Percentiles rank a stretch among this genome's conserved stretches.
These are phyloP conservation scores for Euphorbia lathyris DNA, from an alignment of 345 rosid genomes.

Conservation along the genomic window DNA sequence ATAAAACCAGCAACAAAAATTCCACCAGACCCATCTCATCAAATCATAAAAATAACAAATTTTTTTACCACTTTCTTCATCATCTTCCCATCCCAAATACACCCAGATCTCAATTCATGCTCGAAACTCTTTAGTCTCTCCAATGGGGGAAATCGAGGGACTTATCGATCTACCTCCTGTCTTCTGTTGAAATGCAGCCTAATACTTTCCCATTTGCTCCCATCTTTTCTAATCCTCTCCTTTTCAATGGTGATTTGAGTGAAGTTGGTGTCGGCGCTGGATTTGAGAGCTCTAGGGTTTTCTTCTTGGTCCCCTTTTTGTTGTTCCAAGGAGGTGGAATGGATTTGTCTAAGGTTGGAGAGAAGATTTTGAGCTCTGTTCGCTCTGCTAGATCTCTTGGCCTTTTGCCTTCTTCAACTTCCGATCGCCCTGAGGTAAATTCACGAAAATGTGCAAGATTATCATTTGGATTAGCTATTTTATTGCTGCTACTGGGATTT, in stretches of 20 bases:
- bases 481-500: neutral
- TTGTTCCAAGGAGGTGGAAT: constrained; percentile 75
- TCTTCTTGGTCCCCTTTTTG: constrained; percentile 77
- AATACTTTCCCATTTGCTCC: constrained; percentile 63
- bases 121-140: neutral
- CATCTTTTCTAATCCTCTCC: constrained; percentile 57
- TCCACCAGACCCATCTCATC: neutral
- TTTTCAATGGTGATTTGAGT: constrained; percentile 62
- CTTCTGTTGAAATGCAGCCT: constrained; percentile 70
- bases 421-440: constrained; percentile 89
- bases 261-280: constrained; percentile 34
- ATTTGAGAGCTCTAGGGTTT: constrained; percentile 78
- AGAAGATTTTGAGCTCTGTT: constrained; percentile 86
- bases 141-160: neutral
- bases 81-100: neutral
- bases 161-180: constrained; percentile 27
- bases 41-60: neutral
- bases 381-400: constrained; percentile 92
- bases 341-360: constrained; percentile 95
- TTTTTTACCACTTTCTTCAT: neutral
- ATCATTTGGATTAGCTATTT: neutral
- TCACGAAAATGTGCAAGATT: neutral
- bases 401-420: constrained; percentile 62
- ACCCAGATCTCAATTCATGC: constrained; percentile 10
- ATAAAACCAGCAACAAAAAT: neutral